phyloP scores from a whole-genome alignment of 139 green algal species.

The Closterium sp. region DNA sequence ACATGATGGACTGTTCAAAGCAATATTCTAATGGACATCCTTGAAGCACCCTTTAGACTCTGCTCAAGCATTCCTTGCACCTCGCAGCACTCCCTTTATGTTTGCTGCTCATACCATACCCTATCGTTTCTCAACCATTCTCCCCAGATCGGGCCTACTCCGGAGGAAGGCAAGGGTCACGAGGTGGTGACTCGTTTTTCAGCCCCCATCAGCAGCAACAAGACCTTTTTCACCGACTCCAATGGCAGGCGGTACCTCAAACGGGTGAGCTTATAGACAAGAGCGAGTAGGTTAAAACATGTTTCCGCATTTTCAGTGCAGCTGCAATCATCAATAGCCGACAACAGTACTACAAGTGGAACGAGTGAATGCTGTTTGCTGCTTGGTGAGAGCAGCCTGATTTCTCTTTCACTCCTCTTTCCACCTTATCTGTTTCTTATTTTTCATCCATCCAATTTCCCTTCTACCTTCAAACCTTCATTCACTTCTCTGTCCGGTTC shows the following conservation, averaged over 20 bases:
- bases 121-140: background rate
- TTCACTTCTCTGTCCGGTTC: background rate
- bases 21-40: too few relatives aligned
- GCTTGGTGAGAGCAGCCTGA: too few relatives aligned
- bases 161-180: constrained; percentile 50
- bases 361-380: too few relatives aligned
- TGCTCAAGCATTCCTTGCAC: background rate
- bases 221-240: constrained; percentile 55
- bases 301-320: too few relatives aligned
- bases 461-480: background rate
- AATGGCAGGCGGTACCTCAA: constrained; percentile 52
- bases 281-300: background rate
- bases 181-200: constrained; percentile 44
- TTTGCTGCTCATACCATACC: background rate
- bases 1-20: too few relatives aligned
- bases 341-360: too few relatives aligned
- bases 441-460: background rate
- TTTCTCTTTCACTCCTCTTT: too few relatives aligned
- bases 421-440: background rate
- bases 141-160: constrained; percentile 46
- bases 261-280: constrained; percentile 21
- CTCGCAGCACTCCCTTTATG: background rate
- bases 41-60: too few relatives aligned
- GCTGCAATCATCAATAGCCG: background rate
- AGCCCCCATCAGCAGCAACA: constrained; percentile 4